phyloP scores from a whole-genome alignment of 352 stramenopile species.

The Pythium apleroticum region DNA sequence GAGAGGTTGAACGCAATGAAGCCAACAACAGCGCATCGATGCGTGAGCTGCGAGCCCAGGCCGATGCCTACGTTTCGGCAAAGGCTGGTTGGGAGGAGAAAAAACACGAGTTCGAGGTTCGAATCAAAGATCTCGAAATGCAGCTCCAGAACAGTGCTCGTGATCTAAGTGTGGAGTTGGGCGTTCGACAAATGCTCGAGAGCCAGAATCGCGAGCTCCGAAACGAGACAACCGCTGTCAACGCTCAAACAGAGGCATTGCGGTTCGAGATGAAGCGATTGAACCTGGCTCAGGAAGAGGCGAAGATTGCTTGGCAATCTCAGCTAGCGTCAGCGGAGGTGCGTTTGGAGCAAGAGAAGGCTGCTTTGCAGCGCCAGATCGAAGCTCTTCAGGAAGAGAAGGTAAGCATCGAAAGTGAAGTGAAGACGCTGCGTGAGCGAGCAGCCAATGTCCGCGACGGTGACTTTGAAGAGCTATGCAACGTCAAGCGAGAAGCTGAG shows the following conservation, averaged over 20 bases:
- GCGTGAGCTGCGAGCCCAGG: conserved; percentile 49
- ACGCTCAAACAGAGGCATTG: conserved; percentile 76
- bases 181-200: conserved; percentile 73
- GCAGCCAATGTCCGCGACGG: conserved; percentile 53
- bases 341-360: conserved; percentile 41
- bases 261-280: conserved; percentile 70
- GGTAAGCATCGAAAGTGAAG: conserved; percentile 71
- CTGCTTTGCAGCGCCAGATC: conserved; percentile 40
- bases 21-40: conserved; percentile 40
- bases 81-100: conserved; percentile 34
- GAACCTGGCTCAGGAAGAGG: conserved; percentile 40
- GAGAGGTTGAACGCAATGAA: conserved; percentile 54
- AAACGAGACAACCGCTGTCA: conserved; percentile 75
- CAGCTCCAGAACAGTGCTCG: conserved; percentile 54
- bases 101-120: conserved; percentile 32
- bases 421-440: conserved; percentile 58
- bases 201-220: conserved; percentile 68
- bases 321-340: conserved; percentile 37
- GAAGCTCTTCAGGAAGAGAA: conserved; percentile 72
- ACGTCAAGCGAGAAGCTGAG: conserved; percentile 70
- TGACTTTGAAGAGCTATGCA: conserved; percentile 68
- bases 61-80: conserved; percentile 34
- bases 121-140: conserved; percentile 47
- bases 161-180: conserved; percentile 58
- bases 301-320: conserved; percentile 34